Conservation (phyloP, 192 early-diverging fungal genomes). For the Coemansia sp. region DNA sequence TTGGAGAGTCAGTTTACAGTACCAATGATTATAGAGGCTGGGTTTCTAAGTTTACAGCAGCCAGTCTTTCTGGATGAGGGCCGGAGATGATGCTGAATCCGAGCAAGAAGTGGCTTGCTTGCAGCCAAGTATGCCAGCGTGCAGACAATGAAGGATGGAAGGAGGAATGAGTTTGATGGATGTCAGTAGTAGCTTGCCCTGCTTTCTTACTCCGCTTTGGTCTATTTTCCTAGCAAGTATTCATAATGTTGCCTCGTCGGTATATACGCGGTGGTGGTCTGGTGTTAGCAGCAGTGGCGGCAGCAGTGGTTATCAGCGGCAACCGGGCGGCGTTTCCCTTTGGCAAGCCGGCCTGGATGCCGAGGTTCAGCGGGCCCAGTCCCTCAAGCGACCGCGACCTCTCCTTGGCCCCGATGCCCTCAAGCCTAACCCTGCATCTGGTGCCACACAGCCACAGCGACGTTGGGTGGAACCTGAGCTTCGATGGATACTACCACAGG, state of each 20-base stretch:
- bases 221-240: background rate
- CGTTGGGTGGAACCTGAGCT: conserved; percentile 51
- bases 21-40: too few species aligned
- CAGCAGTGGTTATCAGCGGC: conserved; percentile 9
- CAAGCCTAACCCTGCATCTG: conserved; percentile 38
- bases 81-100: too few species aligned
- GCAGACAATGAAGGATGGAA: background rate
- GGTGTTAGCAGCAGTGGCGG: background rate
- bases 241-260: conserved; percentile 20
- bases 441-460: conserved; percentile 50
- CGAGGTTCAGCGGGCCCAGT: conserved; percentile 29
- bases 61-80: too few species aligned
- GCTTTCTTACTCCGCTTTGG: background rate
- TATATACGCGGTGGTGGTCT: conserved; percentile 5
- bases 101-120: too few species aligned
- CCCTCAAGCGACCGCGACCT: conserved; percentile 24
- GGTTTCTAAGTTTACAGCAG: too few species aligned
- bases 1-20: too few species aligned
- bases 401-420: conserved; percentile 2
- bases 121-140: too few species aligned
- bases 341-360: conserved; percentile 35
- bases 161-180: background rate
- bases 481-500: conserved; percentile 34
- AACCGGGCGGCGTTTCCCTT: conserved; percentile 32
- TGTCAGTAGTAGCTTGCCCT: background rate